Conservation (phyloP, 169 alveolate genomes). For the Plasmodium falciparum region DNA sequence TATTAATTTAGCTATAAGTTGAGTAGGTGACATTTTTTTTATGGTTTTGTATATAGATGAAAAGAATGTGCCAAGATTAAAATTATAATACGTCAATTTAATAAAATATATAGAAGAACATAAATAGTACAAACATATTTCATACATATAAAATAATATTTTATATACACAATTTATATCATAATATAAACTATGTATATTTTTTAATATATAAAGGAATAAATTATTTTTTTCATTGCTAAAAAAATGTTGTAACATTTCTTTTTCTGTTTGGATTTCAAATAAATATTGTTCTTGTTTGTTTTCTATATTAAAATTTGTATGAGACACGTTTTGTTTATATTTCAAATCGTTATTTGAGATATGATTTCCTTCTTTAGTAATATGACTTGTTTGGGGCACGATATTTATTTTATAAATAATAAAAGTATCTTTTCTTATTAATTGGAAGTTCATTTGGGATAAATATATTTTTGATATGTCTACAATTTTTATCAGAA, state of each 20-base stretch:
- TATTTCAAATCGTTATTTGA: background rate
- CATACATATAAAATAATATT: conserved; percentile 53
- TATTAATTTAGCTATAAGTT: conserved; percentile 7
- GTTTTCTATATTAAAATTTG: background rate
- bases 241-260: conserved; percentile 24
- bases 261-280: conserved; percentile 68
- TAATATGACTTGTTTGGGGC: background rate
- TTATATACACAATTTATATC: conserved; percentile 32
- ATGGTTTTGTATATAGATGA: conserved; percentile 5
- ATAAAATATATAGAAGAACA: conserved; percentile 47
- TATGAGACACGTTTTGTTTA: background rate
- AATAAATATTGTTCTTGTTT: conserved; percentile 34
- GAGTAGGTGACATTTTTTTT: conserved; percentile 1
- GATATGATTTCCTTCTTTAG: background rate
- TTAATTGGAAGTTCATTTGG: background rate
- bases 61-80: conserved; percentile 18
- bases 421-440: background rate
- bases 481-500: conserved; percentile 46
- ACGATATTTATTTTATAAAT: conserved; percentile 3
- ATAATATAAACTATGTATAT: conserved; percentile 16
- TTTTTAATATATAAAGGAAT: conserved; percentile 10
- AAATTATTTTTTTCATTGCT: conserved; percentile 22
- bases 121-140: conserved; percentile 30
- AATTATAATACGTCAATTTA: conserved; percentile 12
- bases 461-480: conserved; percentile 7